These are phyloP conservation scores for Bolboschoenoplectus hybrid DNA, from an alignment of 202 grass and related monocot species.

Conservation along the genomic window DNA sequence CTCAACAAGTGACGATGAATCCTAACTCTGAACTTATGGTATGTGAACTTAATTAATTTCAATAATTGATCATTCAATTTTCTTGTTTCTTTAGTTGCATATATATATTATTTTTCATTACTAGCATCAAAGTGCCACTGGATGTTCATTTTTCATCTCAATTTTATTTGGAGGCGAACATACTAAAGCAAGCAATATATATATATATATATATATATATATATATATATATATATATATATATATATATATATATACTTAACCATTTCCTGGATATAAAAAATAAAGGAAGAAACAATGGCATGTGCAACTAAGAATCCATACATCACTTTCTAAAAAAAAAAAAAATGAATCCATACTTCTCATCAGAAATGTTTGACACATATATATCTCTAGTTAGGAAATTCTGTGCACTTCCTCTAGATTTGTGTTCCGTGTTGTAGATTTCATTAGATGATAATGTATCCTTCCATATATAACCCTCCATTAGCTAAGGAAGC, in stretches of 20 bases:
- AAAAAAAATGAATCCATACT: too few species aligned
- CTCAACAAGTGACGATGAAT: slow-evolving; percentile 39
- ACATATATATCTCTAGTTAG: not conserved
- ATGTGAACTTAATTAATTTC: slow-evolving; percentile 24
- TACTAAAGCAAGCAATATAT: not conserved
- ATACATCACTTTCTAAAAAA: not conserved
- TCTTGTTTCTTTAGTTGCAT: not conserved
- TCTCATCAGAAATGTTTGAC: not conserved
- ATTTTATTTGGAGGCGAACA: not conserved
- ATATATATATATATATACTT: not conserved
- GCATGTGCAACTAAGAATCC: not conserved
- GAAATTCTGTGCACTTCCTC: not conserved
- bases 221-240: too few species aligned
- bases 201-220: too few species aligned
- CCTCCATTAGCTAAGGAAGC: not conserved
- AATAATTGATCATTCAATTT: not conserved
- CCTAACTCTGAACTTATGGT: slow-evolving; percentile 74
- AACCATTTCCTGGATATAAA: not conserved
- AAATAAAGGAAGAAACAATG: not conserved
- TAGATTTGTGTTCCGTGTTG: not conserved
- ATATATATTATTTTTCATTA: not conserved
- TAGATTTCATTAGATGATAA: not conserved
- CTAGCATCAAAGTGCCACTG: not conserved
- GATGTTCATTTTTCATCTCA: not conserved
- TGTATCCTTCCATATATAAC: not conserved